Base-by-base conservation (phyloP, 108 stramenopile species). In the Skeletonema costatum region DNA sequence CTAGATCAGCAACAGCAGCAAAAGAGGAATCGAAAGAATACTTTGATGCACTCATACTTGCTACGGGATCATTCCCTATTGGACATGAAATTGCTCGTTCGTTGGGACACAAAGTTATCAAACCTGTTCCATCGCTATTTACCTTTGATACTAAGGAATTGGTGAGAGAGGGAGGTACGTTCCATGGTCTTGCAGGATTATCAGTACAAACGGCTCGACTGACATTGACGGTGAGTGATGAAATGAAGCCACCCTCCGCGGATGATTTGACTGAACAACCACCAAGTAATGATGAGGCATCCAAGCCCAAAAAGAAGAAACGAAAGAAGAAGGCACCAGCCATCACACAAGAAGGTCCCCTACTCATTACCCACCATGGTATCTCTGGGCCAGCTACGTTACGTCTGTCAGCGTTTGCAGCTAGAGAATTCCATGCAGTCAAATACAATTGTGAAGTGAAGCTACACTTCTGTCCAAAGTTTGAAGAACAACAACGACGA, bases 341-440 rank as follows among this genome's bases (percentile, higher is more conserved):
- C n/a, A 79, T 68, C 9, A 39, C 89, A 21, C 59, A 80, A 33
- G 89, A 96, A 71, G 97, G 97, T 14, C 97, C 97, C 5, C 65
- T 98, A 30, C 80, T 98, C 13, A 93, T 98, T 56, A 98, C 96
- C 10, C 97, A 98, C 81, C 88, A 92, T 33, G 98, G 98, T 17
- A 39, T 98, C 12, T 95, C 95, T 31, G 98, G 98, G 5, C 98
- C 98, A 14, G 97, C 97, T n/a, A 85, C 88, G 7, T 67, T 98
- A 64, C 84, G 93, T 35, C 66, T 98, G 21, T 96, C 95, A n/a
- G 97, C 98, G 9, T 98, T 98, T 80, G 93, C 85, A 12, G 97
- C 97, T 9, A 68, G 92, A 75, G 92, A 93, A 72, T 93, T 97
- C 53, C 58, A 84, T 39, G 81, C 86, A 32, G 68, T 85, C n/a